Percentiles rank a stretch among this genome's conserved stretches.
phyloP scores from a whole-genome alignment of 257 asterid species.

The Solanum virginianum region DNA sequence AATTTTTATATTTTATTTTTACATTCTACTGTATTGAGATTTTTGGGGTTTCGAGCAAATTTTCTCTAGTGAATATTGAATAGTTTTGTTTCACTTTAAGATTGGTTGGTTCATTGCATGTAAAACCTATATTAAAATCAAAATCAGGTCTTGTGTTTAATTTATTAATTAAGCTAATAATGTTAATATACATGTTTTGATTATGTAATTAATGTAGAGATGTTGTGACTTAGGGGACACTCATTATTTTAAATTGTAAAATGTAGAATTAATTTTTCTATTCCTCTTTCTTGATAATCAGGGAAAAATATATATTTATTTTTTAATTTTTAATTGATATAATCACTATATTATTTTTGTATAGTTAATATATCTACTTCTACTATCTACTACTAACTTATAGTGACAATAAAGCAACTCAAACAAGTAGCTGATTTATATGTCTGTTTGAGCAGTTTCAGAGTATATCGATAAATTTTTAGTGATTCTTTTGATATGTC shows the following conservation, averaged over 20 bases:
- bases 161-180: not conserved
- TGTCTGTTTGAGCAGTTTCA: no score
- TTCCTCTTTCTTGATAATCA: not conserved
- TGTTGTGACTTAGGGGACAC: not conserved
- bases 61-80: not conserved
- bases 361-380: not conserved
- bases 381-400: no score
- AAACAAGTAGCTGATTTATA: no score
- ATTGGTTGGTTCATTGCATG: constrained; percentile 44
- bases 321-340: not conserved
- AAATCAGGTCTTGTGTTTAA: not conserved
- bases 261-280: not conserved
- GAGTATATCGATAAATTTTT: no score
- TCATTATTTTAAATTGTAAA: not conserved
- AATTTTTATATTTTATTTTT: not conserved
- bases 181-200: not conserved
- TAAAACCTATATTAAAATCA: not conserved
- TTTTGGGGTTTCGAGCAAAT: constrained; percentile 35
- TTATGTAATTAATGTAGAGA: not conserved
- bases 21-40: constrained; percentile 38
- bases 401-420: no score
- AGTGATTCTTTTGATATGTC: no score
- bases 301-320: not conserved
- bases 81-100: constrained; percentile 12
- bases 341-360: not conserved